Percentiles rank a stretch among this genome's conserved stretches.
phyloP scores from a whole-genome alignment of 345 rosid genomes.

The Trapa bicornis region DNA sequence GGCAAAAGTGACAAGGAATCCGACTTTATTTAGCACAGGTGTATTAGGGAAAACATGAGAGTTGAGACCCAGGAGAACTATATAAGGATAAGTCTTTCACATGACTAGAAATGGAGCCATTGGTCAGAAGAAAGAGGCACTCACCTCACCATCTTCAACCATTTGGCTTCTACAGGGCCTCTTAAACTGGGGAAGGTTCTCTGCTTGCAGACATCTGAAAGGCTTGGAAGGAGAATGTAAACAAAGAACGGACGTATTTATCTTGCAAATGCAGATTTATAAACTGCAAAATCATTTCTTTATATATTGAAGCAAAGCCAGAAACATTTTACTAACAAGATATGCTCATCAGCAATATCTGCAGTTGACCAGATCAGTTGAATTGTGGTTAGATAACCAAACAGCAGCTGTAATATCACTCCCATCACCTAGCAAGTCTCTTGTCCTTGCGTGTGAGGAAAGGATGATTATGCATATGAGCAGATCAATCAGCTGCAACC shows the following conservation, averaged over 20 bases:
- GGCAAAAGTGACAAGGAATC: no score
- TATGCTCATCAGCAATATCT: not conserved
- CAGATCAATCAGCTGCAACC: not conserved
- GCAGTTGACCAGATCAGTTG: not conserved
- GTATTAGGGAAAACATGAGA: no score
- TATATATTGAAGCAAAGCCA: not conserved
- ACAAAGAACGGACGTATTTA: not conserved
- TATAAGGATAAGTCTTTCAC: no score
- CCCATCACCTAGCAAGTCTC: not conserved
- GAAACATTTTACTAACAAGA: not conserved
- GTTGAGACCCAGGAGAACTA: no score
- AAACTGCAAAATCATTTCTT: not conserved
- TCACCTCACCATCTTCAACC: no score
- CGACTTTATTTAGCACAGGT: no score
- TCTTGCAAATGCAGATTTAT: not conserved
- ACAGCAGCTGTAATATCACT: not conserved
- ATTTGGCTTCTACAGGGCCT: no score
- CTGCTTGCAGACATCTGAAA: no score
- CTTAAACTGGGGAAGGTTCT: not conserved
- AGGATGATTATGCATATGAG: not conserved
- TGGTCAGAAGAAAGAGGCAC: no score
- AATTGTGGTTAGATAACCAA: slow-evolving; percentile 2
- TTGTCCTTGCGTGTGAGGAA: not conserved
- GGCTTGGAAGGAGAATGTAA: no score
- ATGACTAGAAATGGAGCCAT: no score